Evolutionary conservation across 2,329 filamentous ascomycete species (phyloP).

Genomic region (Penicillium brasilianum): DNA sequence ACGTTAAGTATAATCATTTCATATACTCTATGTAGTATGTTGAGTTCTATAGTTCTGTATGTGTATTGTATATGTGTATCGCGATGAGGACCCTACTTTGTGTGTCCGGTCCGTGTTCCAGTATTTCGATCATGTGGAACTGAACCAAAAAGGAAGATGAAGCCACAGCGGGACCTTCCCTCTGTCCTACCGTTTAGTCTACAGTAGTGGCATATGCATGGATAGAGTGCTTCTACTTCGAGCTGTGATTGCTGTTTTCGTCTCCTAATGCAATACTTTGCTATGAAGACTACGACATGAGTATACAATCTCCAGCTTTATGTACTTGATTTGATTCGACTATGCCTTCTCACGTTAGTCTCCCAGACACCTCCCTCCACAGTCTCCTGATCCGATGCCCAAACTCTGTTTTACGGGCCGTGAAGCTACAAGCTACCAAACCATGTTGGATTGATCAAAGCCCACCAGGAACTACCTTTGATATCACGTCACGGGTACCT

Average conservation of each 20-base stretch:
- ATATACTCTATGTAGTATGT: neutral
- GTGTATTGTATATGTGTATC: too few species aligned
- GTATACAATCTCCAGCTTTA: too few species aligned
- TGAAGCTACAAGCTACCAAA: conserved; percentile 2
- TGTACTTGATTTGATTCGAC: neutral
- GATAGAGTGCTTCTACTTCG: too few species aligned
- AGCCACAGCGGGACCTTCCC: neutral
- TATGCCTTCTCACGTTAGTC: neutral
- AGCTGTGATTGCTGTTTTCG: neutral
- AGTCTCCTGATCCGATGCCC: neutral
- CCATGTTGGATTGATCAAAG: neutral
- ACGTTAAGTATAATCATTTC: neutral
- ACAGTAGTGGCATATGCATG: neutral
- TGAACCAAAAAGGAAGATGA: neutral
- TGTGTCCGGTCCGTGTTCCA: neutral
- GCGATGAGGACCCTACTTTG: neutral
- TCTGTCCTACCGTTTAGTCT: neutral
- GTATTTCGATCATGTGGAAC: neutral
- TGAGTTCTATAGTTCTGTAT: too few species aligned
- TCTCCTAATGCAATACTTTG: neutral
- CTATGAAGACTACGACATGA: too few species aligned
- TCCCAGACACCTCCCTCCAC: neutral
- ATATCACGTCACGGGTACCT: too few species aligned
- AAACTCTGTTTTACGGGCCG: conserved; percentile 1
- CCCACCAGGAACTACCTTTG: neutral